Conservation (phyloP, 2,329 filamentous ascomycete genomes). For the Alternaria angustiovoidea region DNA sequence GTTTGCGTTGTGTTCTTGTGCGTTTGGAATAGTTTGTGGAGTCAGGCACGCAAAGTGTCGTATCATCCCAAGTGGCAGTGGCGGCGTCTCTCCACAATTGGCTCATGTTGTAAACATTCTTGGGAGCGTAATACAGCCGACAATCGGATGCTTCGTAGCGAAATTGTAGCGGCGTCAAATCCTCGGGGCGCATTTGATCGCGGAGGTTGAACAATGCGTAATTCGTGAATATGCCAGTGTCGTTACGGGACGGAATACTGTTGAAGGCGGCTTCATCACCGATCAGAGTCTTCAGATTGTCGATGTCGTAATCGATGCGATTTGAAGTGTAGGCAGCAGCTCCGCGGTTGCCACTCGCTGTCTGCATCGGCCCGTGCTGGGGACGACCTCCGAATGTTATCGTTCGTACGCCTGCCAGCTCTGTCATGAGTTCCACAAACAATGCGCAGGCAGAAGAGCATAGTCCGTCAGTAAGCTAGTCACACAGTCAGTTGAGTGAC, state of each 20-base stretch:
- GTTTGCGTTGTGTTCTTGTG: background rate
- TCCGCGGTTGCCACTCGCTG: constrained; percentile 65
- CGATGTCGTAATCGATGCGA: constrained; percentile 27
- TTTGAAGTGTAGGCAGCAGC: constrained; percentile 46
- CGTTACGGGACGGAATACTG: constrained; percentile 9
- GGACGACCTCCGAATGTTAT: constrained; percentile 67
- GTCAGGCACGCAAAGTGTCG: background rate
- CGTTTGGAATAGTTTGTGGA: background rate
- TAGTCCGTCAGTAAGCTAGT: constrained; percentile 58
- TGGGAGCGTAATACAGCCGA: constrained; percentile 48
- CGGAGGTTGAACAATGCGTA: constrained; percentile 25
- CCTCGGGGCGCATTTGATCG: constrained; percentile 48
- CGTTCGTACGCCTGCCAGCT: constrained; percentile 59
- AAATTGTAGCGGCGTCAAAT: constrained; percentile 48
- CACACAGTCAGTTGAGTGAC: background rate
- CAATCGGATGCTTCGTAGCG: constrained; percentile 51
- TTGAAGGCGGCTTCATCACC: constrained; percentile 5
- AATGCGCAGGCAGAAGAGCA: constrained; percentile 66
- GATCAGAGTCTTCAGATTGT: background rate
- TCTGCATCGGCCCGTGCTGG: constrained; percentile 46
- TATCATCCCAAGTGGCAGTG: background rate
- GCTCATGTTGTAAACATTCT: background rate
- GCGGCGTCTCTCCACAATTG: background rate
- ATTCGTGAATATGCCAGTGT: constrained; percentile 40
- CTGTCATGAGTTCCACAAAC: constrained; percentile 58